Conservation (phyloP, 129 eudicot genomes). For the Logfia minima region DNA sequence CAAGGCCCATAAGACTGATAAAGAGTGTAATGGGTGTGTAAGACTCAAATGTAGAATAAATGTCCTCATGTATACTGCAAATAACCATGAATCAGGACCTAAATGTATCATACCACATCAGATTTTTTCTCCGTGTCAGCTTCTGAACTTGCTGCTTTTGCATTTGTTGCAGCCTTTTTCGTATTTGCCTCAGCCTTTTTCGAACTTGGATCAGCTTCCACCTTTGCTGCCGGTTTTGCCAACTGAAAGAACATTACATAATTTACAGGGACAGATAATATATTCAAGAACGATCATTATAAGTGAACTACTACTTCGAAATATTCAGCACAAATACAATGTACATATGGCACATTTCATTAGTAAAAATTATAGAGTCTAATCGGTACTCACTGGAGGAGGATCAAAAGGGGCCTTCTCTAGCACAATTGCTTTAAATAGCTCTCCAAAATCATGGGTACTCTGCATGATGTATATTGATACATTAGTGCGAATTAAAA, state of each 20-base stretch:
- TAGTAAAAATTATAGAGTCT: constrained; percentile 1
- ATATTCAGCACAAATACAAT: neutral
- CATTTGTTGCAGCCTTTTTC: constrained; percentile 48
- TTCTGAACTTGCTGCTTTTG: constrained; percentile 48
- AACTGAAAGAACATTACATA: constrained; percentile 32
- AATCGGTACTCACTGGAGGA: constrained; percentile 50
- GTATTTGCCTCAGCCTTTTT: constrained; percentile 50
- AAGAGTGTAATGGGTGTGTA: neutral
- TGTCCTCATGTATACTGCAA: neutral
- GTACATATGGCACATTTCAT: neutral
- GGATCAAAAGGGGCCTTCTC: constrained; percentile 57
- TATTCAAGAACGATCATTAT: neutral
- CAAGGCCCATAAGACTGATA: neutral
- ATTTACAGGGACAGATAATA: neutral
- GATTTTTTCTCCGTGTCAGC: constrained; percentile 44
- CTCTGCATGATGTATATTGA: constrained; percentile 44
- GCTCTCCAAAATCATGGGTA: constrained; percentile 42
- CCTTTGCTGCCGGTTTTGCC: constrained; percentile 40
- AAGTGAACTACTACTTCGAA: neutral
- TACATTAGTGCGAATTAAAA: neutral
- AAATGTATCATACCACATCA: constrained; percentile 44
- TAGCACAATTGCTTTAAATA: constrained; percentile 44
- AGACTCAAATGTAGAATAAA: neutral
- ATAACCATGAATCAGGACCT: neutral
- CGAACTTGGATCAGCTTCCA: constrained; percentile 41